Conservation (phyloP, 805 yeast genomes). For the Sungouiozyma intestinalis region DNA sequence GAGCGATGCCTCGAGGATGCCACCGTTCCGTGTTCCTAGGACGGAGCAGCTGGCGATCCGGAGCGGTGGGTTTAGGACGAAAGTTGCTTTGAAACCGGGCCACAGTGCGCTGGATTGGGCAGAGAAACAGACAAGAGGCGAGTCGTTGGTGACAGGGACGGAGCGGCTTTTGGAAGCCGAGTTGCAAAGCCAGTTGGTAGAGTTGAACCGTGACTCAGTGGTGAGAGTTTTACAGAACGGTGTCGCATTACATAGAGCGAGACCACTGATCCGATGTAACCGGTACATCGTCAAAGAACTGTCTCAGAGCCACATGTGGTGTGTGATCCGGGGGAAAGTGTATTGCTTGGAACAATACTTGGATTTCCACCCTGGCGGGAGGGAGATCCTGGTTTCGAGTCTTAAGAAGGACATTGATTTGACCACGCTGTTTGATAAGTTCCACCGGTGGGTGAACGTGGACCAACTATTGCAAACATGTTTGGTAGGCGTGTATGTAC, state of each 20-base stretch:
- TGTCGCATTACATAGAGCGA: slow-evolving; percentile 7
- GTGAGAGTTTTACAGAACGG: slow-evolving; percentile 11
- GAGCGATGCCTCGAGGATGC: background rate
- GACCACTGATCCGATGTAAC: slow-evolving; percentile 43
- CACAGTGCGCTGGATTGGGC: slow-evolving; percentile 28
- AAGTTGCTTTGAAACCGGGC: slow-evolving; percentile 29
- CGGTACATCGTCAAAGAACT: slow-evolving; percentile 49
- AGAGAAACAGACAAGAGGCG: slow-evolving; percentile 8
- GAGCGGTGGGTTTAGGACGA: slow-evolving; percentile 12
- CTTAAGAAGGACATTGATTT: slow-evolving; percentile 75
- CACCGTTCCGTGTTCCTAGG: background rate
- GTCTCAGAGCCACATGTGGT: slow-evolving; percentile 70
- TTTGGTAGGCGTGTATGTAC: slow-evolving; percentile 46
- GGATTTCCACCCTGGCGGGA: slow-evolving; percentile 90
- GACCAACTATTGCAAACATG: slow-evolving; percentile 76
- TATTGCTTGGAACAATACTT: slow-evolving; percentile 81
- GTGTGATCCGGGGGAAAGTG: slow-evolving; percentile 66
- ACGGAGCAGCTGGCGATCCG: slow-evolving; percentile 2
- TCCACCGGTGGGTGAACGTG: slow-evolving; percentile 72
- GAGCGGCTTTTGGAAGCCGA: slow-evolving; percentile 7
- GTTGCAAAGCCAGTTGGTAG: slow-evolving; percentile 4
- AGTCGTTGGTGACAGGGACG: slow-evolving; percentile 14
- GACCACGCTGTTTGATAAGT: slow-evolving; percentile 61
- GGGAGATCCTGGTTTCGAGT: slow-evolving; percentile 51
- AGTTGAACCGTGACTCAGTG: slow-evolving; percentile 11